These are phyloP conservation scores for Hygrophila difformis DNA, from an alignment of 257 asterid genomes.

Conservation along the genomic window DNA sequence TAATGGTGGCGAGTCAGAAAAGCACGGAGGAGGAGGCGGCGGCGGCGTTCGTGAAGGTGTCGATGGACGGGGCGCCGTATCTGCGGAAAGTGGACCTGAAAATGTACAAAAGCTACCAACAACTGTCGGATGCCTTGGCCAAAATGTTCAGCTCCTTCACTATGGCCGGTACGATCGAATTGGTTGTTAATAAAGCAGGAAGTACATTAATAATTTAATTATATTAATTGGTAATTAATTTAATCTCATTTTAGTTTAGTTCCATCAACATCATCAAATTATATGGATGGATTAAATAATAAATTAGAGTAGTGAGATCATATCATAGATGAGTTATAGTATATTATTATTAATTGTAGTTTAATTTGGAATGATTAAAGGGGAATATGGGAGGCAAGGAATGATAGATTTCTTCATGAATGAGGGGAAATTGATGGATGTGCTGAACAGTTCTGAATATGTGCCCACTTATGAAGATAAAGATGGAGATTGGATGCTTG, in stretches of 20 bases:
- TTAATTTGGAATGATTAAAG: conserved; percentile 4
- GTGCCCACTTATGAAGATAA: conserved; percentile 86
- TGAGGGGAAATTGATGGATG: conserved; percentile 63
- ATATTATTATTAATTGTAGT: too few species aligned
- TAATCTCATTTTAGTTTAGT: too few species aligned
- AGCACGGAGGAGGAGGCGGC: conserved; percentile 22
- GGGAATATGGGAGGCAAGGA: conserved; percentile 42
- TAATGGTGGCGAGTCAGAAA: conserved; percentile 32
- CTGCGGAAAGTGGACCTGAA: conserved; percentile 46
- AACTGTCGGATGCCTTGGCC: conserved; percentile 41
- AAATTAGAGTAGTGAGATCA: too few species aligned
- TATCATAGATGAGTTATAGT: too few species aligned
- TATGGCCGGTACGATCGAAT: conserved; percentile 28
- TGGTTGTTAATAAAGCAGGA: too few species aligned
- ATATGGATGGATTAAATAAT: too few species aligned
- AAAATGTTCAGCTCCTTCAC: conserved; percentile 57
- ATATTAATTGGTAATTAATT: too few species aligned
- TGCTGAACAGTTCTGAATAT: conserved; percentile 71
- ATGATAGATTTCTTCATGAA: conserved; percentile 56
- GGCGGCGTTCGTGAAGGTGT: conserved; percentile 38
- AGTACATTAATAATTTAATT: too few species aligned
- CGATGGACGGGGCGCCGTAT: conserved; percentile 49
- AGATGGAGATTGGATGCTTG: conserved; percentile 98
- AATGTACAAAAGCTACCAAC: conserved; percentile 31
- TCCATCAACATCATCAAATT: too few species aligned